Evolutionary conservation across 129 eudicot species (phyloP), one percentile per base, ranked within the genome.

Genomic region (Deinandra increscens): DNA sequence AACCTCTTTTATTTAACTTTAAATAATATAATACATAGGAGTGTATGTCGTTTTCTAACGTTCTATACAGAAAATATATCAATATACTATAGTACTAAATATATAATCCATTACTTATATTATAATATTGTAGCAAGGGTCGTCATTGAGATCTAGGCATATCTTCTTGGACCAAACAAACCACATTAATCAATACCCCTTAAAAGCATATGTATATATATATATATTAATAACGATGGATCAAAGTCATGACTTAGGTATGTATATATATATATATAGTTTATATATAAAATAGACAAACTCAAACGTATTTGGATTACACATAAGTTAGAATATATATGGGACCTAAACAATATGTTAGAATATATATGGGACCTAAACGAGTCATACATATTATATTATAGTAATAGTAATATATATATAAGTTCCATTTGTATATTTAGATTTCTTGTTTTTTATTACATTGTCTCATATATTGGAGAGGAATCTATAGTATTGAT

Each of bases 121-220:
- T 18, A 59, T 9, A 36, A 59, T 76, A 89, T 78, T 61, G 77
- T 74, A 60, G 51, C 42, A 39, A 72, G 79, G 71, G 86, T 84
- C 85, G 84, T 88, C 87, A 70, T 76, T 45, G 81, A 91, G 87
- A 91, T 91, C 96, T 88, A 72, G 77, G 82, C 97, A 88, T 69
- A 91, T 91, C 97, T 91, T 91, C 96, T 81, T 81, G 81, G 86
- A 80, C 88, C 84, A 79, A 75, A 68, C 81, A 84, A 83, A 79
- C 70, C 84, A 70, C 77, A 71, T 49, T 79, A 69, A 74, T 79
- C 73, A 77, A 76, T 70, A 53, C 77, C 4, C 31, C 71, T 74
- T 74, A 76, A 76, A 84, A 86, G 87, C 70, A 53, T 53, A 80
- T 86, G 31, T 26, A 26, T 26, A 1, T 26, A 26, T 26, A 26